phyloP scores from a whole-genome alignment of 2,329 filamentous ascomycete species.

The Pleurostoma richardsiae region DNA sequence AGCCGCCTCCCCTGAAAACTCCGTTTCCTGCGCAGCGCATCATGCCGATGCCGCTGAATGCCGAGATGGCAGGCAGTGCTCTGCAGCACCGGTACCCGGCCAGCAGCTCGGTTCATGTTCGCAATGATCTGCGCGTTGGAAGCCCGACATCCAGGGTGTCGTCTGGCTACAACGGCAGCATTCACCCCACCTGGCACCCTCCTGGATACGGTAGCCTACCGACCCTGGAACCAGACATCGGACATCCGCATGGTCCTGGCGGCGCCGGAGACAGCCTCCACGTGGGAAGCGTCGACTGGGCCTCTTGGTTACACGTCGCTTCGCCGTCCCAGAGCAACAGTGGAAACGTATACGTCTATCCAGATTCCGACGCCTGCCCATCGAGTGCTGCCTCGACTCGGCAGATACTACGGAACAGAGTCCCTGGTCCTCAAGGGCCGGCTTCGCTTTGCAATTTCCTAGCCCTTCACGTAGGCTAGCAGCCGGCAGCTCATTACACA shows the following conservation, averaged over 20 bases:
- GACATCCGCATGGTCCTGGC: constrained; percentile 62
- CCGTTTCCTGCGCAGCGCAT: constrained; percentile 78
- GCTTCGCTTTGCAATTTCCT: background rate
- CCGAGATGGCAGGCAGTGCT: constrained; percentile 65
- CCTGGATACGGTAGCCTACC: constrained; percentile 76
- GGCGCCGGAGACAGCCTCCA: constrained; percentile 84
- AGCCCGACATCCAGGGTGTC: constrained; percentile 67
- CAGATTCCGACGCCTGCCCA: constrained; percentile 72
- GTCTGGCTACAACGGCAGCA: constrained; percentile 49
- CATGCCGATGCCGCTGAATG: constrained; percentile 73
- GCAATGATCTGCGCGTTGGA: constrained; percentile 65
- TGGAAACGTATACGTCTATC: constrained; percentile 68
- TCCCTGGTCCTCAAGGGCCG: constrained; percentile 53
- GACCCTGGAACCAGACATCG: constrained; percentile 79
- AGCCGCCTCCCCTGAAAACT: constrained; percentile 70
- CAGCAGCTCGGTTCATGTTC: constrained; percentile 74
- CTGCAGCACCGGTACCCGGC: constrained; percentile 73
- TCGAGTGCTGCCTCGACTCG: constrained; percentile 44
- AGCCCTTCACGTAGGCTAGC: background rate
- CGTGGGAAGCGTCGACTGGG: constrained; percentile 77
- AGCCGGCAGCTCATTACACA: background rate
- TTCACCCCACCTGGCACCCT: constrained; percentile 80
- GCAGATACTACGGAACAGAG: constrained; percentile 69
- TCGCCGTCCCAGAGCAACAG: constrained; percentile 62
- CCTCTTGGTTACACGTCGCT: constrained; percentile 71